Percentiles rank a stretch among this genome's conserved stretches.
These are phyloP conservation scores for Cymbomonas tetramitiformis DNA, from an alignment of 139 green algal species.

Conservation along the genomic window DNA sequence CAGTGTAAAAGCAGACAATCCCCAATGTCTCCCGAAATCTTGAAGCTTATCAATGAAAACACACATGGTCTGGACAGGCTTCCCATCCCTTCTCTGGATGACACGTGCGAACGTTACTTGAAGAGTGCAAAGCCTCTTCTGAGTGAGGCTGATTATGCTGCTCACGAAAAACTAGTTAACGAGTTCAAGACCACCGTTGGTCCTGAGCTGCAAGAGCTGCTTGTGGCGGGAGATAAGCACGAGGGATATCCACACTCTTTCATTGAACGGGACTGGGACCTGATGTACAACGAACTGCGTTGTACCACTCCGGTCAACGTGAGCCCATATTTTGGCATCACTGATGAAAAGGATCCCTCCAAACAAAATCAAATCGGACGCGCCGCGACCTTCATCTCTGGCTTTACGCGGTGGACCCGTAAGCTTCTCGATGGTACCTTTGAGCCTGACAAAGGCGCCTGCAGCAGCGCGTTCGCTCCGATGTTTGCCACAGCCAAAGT, in stretches of 20 bases:
- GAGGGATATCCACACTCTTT: background rate
- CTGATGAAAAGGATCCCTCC: background rate
- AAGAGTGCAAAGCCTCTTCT: no score
- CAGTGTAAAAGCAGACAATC: no score
- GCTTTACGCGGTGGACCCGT: background rate
- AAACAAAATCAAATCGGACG: background rate
- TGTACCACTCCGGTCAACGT: background rate
- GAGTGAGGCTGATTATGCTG: no score
- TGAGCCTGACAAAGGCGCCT: background rate
- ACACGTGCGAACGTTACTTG: background rate
- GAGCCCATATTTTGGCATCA: background rate
- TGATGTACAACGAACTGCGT: background rate
- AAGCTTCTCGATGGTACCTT: background rate
- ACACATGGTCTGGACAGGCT: no score
- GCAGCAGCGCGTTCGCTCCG: background rate
- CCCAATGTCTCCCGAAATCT: no score
- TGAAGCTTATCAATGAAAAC: no score
- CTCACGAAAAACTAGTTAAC: no score
- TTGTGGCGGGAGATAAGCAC: background rate
- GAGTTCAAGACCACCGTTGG: no score
- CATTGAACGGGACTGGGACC: background rate
- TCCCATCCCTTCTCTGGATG: background rate
- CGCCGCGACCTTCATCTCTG: background rate
- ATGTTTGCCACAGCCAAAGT: background rate
- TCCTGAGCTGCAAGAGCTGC: background rate